Evolutionary conservation across 2,329 filamentous ascomycete species (phyloP), one percentile per base, ranked within the genome.

Genomic region (Biscogniauxia marginata): DNA sequence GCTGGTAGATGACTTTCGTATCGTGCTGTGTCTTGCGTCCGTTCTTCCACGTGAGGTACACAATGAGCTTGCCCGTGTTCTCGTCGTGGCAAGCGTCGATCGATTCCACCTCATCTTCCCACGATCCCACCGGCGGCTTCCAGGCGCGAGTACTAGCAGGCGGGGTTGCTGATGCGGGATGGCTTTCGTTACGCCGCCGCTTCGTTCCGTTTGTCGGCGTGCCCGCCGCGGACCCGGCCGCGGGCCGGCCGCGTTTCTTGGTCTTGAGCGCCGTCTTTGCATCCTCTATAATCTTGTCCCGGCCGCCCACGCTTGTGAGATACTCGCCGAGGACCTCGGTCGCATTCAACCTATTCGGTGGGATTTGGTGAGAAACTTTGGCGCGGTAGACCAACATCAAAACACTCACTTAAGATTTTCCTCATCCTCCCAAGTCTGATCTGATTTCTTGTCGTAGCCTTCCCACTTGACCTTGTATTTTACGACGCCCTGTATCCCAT

Each of bases 391-490:
- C 11, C 11, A 21, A 57, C 53, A 47, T 43, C 43, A 6, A 48
- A 16, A 23, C 11, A 62, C 79, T 57, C 72, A 86, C 83, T 63
- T 73, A 57, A 91, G 75, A 63, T 92, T 93, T 9, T 85, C 84
- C 64, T 90, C 86, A 0, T 88, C 86, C 69, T 95, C 90, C 90
- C 89, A 93, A 0, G 90, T 95, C 66, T 84, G 74, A 63, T 95
- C 90, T 0, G 76, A 71, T 59, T 86, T 84, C 59, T 86, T 82
- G 0, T 89, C 84, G 59, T 87, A 95, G 3, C 90, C 90, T 61
- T 90, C 84, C 90, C 90, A 95, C 66, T 93, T 92, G 34, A 95
- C 88, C 51, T 87, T 80, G 67, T 88, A 92, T 48, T 80, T 79
- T 0, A 86, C 66, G 4, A 71, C 69, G 19, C 82, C 82, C 75